Conservation (phyloP, 2,329 filamentous ascomycete species). For the Sporothrix sp. region DNA sequence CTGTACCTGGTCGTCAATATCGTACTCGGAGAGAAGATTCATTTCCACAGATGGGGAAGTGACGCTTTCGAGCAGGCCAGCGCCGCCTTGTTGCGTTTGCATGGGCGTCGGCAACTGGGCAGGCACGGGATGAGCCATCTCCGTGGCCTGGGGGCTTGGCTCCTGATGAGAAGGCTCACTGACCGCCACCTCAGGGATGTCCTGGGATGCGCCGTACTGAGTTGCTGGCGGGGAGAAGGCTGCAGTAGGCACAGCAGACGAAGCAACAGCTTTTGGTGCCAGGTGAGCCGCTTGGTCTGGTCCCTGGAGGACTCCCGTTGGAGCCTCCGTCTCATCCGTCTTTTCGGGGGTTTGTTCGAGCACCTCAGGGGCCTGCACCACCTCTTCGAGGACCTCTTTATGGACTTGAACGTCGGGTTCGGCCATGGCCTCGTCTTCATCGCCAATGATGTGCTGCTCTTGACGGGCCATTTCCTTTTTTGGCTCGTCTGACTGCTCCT, state of each 20-base stretch:
- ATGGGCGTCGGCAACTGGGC: constrained; percentile 10
- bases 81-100: constrained; percentile 9
- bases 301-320: not conserved
- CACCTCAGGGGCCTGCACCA: not conserved
- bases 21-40: too few relatives aligned
- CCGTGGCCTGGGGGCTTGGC: not conserved
- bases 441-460: not conserved
- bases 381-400: not conserved
- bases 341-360: too few relatives aligned
- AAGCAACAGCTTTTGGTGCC: not conserved
- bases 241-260: not conserved
- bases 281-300: not conserved
- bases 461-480: too few relatives aligned
- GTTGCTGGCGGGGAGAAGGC: constrained; percentile 1
- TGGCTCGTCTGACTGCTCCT: too few relatives aligned
- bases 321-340: too few relatives aligned
- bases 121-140: not conserved
- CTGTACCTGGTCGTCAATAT: constrained; percentile 14
- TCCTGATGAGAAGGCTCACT: not conserved
- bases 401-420: not conserved
- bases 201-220: not conserved
- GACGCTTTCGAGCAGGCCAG: too few relatives aligned
- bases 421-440: not conserved
- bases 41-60: too few relatives aligned
- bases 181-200: not conserved